Conservation (phyloP, 2,329 filamentous ascomycete genomes). For the Chaetomiaceae sp. region DNA sequence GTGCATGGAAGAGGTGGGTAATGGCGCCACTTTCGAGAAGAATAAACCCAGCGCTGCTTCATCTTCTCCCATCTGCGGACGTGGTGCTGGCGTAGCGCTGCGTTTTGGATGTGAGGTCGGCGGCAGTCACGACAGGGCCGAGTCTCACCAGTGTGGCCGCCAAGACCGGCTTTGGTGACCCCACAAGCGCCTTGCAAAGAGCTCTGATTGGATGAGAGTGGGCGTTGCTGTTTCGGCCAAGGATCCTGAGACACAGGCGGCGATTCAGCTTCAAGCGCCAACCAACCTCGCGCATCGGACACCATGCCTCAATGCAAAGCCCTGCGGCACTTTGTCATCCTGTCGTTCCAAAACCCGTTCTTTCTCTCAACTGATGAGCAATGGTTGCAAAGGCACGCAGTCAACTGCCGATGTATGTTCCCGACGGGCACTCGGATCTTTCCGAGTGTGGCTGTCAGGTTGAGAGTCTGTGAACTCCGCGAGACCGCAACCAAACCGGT, state of each 20-base stretch:
- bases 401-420: no score
- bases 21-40: constrained; percentile 33
- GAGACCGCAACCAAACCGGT: no score
- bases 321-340: neutral
- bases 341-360: no score
- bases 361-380: no score
- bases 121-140: neutral
- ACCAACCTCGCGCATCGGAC: neutral
- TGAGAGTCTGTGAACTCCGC: no score
- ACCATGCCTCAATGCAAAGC: constrained; percentile 3
- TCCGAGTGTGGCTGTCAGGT: no score
- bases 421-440: no score
- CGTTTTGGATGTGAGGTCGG: neutral
- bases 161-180: constrained; percentile 7
- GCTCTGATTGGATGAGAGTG: constrained; percentile 24
- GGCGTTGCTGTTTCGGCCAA: constrained; percentile 27
- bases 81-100: neutral
- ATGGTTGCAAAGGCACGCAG: no score
- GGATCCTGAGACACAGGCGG: constrained; percentile 26
- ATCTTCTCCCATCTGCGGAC: constrained; percentile 3
- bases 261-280: constrained; percentile 13
- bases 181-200: neutral
- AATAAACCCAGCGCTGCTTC: constrained; percentile 13
- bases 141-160: constrained; percentile 3
- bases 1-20: constrained; percentile 29